A percentile compares a stretch with the other conserved stretches of the same genome.
phyloP scores from a whole-genome alignment of 2,329 filamentous ascomycete species.

The Mariannaea sp. region DNA sequence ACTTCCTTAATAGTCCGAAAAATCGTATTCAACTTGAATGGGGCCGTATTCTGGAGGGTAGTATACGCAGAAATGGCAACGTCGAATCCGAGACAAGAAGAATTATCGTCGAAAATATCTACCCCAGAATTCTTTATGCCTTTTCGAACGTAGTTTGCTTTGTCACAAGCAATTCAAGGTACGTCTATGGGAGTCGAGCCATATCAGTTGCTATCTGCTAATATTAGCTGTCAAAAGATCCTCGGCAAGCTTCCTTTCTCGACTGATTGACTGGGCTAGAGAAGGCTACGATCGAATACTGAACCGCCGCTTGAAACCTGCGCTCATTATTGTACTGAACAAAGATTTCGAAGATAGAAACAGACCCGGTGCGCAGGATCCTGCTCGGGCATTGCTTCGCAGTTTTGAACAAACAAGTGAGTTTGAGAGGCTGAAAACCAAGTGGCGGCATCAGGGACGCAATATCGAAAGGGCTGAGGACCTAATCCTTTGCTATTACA shows the following conservation, averaged over 20 bases:
- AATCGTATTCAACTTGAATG: neutral
- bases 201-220: neutral
- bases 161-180: conserved; percentile 20
- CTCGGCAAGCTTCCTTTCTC: neutral
- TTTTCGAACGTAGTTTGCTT: conserved; percentile 23
- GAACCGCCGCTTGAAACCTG: conserved; percentile 11
- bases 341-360: neutral
- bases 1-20: neutral
- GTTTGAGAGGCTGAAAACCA: neutral
- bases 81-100: conserved; percentile 8
- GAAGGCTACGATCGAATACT: conserved; percentile 19
- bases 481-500: conserved; percentile 17
- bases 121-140: conserved; percentile 20
- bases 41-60: neutral
- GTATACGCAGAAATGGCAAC: neutral
- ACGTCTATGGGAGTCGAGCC: neutral
- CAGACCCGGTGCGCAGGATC: neutral
- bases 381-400: neutral
- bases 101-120: conserved; percentile 6
- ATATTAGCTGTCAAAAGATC: neutral
- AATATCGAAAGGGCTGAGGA: neutral
- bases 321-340: conserved; percentile 21
- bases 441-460: neutral
- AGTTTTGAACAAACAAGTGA: neutral
- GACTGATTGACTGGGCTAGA: conserved; percentile 20